Evolutionary conservation across 371 early-diverging fungal genomes (phyloP).

Genomic region (Lichtheimia hyalospora): DNA sequence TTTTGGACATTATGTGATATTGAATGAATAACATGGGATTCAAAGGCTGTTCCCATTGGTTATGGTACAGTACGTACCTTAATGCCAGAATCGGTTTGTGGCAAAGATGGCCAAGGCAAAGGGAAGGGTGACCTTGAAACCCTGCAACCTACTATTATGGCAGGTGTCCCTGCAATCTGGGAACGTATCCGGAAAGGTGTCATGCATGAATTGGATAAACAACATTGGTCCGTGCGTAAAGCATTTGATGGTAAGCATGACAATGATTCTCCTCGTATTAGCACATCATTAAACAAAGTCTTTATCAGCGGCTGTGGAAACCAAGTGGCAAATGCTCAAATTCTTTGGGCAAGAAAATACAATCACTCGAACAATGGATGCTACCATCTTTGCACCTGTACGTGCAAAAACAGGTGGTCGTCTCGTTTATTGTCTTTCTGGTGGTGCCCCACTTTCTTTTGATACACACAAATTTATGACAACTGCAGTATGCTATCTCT

Average conservation of each 20-base stretch:
- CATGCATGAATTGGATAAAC: slow-evolving; percentile 63
- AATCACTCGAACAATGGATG: slow-evolving; percentile 73
- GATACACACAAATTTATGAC: slow-evolving; percentile 87
- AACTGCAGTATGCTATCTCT: slow-evolving; percentile 69
- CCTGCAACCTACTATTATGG: slow-evolving; percentile 87
- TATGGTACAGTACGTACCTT: slow-evolving; percentile 82
- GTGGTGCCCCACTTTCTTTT: slow-evolving; percentile 89
- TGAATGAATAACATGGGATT: slow-evolving; percentile 7
- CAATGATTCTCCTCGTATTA: background rate
- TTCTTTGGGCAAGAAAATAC: slow-evolving; percentile 56
- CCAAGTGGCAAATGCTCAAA: slow-evolving; percentile 69
- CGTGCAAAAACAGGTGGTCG: slow-evolving; percentile 86
- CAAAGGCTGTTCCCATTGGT: slow-evolving; percentile 66
- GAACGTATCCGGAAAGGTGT: slow-evolving; percentile 85
- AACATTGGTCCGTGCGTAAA: slow-evolving; percentile 54
- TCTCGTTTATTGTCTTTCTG: slow-evolving; percentile 80
- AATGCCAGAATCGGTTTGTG: slow-evolving; percentile 76
- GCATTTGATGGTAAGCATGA: slow-evolving; percentile 44
- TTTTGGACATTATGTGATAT: background rate
- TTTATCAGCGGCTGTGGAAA: slow-evolving; percentile 53
- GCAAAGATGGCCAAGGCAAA: slow-evolving; percentile 62
- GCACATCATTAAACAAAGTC: background rate
- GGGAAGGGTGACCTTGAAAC: slow-evolving; percentile 90
- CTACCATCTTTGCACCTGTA: slow-evolving; percentile 78
- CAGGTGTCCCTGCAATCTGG: slow-evolving; percentile 91